Evolutionary conservation across 2,329 filamentous ascomycete genomes (phyloP), one percentile per base, ranked within the genome.

Genomic region (Epichloe brachyelytri): DNA sequence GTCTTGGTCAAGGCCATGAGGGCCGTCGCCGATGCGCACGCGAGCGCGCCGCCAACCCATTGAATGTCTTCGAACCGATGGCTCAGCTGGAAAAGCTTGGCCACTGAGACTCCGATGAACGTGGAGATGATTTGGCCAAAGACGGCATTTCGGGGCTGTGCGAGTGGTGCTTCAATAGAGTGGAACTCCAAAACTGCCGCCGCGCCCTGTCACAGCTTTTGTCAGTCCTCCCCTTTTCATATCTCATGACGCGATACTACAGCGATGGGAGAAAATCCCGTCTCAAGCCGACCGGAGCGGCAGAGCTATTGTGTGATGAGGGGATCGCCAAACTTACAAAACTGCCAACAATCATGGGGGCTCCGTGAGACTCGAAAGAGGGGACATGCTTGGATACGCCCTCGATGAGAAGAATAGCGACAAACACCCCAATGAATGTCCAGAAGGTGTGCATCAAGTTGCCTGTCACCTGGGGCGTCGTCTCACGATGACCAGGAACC

Each of bases 141-240:
- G 14, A 89, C 63, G 41, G 79, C 75, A 63, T 84, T 87, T 22
- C 85, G 80, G 1, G 86, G 86, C 60, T 89, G 85, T 0, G 85
- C 74, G 30, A 89, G 76, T 0, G 85, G 84, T 0, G 83, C 83
- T 47, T 85, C 80, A 57, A 88, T 82, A 45, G 79, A 74, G 58
- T 82, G 82, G 65, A 86, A 89, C 59, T 86, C 78, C 38, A 89
- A 75, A n/a, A 89, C 83, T 14, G 85, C 85, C 3, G 83, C 80
- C 4, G 85, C 85, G 48, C 85, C 85, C 82, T 85, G 33, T 17
- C 5, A n/a, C 4, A 5, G 3, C 12, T n/a, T 1, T 2, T 34
- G 17, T 48, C 26, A 43, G 39, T 43, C 15, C 39, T 20, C 5
- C 19, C n/a, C 8, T 15, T 41, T 41, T 19, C 17, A 30, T 4